A percentile compares a stretch with the other conserved stretches of the same genome.
These are phyloP conservation scores for Eucalyptus curtisii DNA, from an alignment of 345 rosid species.

Conservation along the genomic window DNA sequence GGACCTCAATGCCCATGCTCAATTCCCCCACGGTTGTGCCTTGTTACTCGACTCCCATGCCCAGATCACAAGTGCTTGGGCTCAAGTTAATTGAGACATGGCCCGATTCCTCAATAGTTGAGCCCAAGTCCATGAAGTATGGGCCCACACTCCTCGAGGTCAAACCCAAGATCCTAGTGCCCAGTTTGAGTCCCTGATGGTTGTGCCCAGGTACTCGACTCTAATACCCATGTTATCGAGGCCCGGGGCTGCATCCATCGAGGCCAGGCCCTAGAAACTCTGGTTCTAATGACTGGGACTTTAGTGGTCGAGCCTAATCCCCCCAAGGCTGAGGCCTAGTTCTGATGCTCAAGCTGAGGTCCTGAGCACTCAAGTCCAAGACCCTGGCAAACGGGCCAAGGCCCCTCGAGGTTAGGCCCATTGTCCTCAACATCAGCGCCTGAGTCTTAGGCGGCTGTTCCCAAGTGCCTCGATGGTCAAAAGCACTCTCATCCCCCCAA, in stretches of 20 bases:
- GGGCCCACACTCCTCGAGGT: neutral
- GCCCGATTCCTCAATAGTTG: rapidly evolving
- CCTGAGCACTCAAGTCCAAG: neutral
- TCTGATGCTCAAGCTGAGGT: neutral
- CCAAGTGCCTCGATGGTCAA: neutral
- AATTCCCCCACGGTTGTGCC: rapidly evolving
- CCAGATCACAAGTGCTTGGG: neutral
- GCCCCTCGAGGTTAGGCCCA: neutral
- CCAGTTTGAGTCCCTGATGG: rapidly evolving
- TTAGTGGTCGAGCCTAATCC: neutral
- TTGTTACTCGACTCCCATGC: neutral
- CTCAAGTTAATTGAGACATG: neutral
- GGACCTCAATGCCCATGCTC: neutral
- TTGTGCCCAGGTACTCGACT: neutral
- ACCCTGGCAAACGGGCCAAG: neutral
- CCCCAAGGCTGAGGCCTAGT: neutral
- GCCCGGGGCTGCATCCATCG: rapidly evolving
- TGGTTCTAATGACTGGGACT: neutral
- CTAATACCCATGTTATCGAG: neutral
- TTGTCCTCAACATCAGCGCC: neutral
- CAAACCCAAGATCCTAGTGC: neutral
- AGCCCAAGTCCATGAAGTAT: neutral
- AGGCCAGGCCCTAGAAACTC: neutral
- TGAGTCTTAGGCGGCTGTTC: neutral
- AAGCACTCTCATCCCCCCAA: too few relatives aligned